A percentile compares a stretch with the other conserved stretches of the same genome.
These are phyloP conservation scores for Hypoxylon sp. DNA, from an alignment of 2,329 filamentous ascomycete genomes.

Conservation along the genomic window DNA sequence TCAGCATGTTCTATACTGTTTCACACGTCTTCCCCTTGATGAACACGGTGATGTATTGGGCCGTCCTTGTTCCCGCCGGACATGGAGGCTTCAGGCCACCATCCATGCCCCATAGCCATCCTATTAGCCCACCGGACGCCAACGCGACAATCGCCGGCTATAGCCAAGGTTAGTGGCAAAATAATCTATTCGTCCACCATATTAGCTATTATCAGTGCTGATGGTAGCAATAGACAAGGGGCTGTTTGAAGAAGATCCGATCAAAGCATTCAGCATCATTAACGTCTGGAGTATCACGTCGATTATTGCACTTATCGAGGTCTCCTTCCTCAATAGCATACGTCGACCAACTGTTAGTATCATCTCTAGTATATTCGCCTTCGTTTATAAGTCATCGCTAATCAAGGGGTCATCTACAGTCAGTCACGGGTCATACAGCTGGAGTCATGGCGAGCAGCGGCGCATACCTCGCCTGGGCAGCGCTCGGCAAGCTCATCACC, in stretches of 20 bases:
- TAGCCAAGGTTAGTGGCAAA: constrained; percentile 47
- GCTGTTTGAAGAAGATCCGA: constrained; percentile 63
- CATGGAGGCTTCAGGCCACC: constrained; percentile 53
- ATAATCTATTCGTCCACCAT: background rate
- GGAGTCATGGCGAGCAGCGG: constrained; percentile 58
- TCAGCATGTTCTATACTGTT: constrained; percentile 65
- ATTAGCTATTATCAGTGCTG: constrained; percentile 6
- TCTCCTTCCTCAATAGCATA: constrained; percentile 66
- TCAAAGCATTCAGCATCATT: constrained; percentile 61
- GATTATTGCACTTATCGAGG: constrained; percentile 61
- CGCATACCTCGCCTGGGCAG: constrained; percentile 65
- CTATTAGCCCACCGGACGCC: constrained; percentile 16
- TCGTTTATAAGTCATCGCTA: constrained; percentile 30
- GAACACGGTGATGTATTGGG: constrained; percentile 66
- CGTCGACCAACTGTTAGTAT: constrained; percentile 62
- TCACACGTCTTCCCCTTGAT: constrained; percentile 63
- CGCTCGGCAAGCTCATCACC: constrained; percentile 61
- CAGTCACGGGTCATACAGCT: constrained; percentile 59
- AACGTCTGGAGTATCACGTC: constrained; percentile 62
- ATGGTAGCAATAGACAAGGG: constrained; percentile 57
- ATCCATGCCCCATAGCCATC: constrained; percentile 42
- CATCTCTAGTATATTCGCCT: background rate
- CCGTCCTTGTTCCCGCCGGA: constrained; percentile 55
- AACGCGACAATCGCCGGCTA: constrained; percentile 41
- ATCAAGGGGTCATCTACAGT: constrained; percentile 51